Conservation (phyloP, 441 rosid genomes). For the Capsella rubella region DNA sequence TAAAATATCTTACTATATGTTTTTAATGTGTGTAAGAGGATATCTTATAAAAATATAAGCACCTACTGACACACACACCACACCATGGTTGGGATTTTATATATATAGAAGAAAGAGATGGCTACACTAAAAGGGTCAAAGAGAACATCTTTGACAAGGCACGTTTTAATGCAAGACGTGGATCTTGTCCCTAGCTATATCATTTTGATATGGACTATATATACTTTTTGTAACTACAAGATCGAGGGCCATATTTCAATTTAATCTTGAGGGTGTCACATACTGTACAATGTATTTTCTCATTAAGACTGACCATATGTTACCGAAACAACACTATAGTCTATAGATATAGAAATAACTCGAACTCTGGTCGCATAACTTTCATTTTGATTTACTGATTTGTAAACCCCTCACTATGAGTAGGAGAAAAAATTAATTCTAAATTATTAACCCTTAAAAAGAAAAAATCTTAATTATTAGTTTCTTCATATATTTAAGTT, state of each 20-base stretch:
- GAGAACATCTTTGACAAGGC: conserved; percentile 40
- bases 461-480: no score
- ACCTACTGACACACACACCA: conserved; percentile 30
- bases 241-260: background rate
- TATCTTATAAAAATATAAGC: conserved; percentile 12
- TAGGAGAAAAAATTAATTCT: no score
- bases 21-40: conserved; percentile 19
- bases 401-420: no score
- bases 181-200: conserved; percentile 26
- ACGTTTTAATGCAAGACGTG: conserved; percentile 40
- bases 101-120: conserved; percentile 33
- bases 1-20: conserved; percentile 1
- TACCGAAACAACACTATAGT: no score
- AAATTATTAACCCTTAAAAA: no score
- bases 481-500: no score
- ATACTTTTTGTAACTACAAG: background rate
- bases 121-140: conserved; percentile 30
- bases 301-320: background rate
- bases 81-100: conserved; percentile 21
- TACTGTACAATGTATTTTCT: background rate
- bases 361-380: no score
- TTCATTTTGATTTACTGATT: no score
- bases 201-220: background rate
- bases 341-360: no score
- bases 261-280: background rate